Percentiles rank a stretch among this genome's conserved stretches.
phyloP scores from a whole-genome alignment of 2,329 filamentous ascomycete genomes.

The Cladophialophora psammophila region DNA sequence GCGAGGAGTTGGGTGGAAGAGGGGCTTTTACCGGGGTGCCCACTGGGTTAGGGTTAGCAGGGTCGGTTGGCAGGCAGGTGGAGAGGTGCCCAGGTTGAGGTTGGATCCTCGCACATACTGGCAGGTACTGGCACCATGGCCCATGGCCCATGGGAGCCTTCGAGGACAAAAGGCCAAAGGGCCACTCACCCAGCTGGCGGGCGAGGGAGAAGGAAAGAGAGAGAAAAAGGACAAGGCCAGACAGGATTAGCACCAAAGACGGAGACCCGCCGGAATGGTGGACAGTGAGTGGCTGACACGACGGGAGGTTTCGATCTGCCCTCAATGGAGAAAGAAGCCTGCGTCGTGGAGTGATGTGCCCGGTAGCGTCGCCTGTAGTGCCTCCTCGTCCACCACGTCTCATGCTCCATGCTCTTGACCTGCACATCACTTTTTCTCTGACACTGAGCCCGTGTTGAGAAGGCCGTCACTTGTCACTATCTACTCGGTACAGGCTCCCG shows the following conservation, averaged over 20 bases:
- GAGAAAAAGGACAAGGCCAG: slow-evolving; percentile 23
- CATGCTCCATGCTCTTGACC: not conserved
- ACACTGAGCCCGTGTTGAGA: not conserved
- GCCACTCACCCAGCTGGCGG: not conserved
- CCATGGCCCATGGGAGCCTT: not conserved
- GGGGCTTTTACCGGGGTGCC: slow-evolving; percentile 20
- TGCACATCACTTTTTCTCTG: not conserved
- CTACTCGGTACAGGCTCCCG: too few species aligned
- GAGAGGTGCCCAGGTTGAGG: slow-evolving; percentile 8
- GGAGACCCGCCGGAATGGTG: slow-evolving; percentile 21
- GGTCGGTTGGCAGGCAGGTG: not conserved
- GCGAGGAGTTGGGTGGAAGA: slow-evolving; percentile 2
- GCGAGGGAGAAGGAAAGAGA: slow-evolving; percentile 7
- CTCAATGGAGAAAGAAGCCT: not conserved
- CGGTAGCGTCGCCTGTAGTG: not conserved
- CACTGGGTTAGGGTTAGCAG: not conserved
- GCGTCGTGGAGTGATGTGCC: slow-evolving; percentile 6
- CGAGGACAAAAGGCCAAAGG: not conserved
- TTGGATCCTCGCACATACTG: not conserved
- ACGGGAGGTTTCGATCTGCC: not conserved
- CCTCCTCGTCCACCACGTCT: not conserved
- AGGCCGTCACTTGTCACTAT: slow-evolving; percentile 1
- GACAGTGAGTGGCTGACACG: slow-evolving; percentile 16
- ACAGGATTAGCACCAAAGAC: slow-evolving; percentile 34
- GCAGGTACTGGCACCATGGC: too few species aligned